Base-by-base conservation (phyloP, 2,329 filamentous ascomycete genomes). In the Penicillium digitatum region DNA sequence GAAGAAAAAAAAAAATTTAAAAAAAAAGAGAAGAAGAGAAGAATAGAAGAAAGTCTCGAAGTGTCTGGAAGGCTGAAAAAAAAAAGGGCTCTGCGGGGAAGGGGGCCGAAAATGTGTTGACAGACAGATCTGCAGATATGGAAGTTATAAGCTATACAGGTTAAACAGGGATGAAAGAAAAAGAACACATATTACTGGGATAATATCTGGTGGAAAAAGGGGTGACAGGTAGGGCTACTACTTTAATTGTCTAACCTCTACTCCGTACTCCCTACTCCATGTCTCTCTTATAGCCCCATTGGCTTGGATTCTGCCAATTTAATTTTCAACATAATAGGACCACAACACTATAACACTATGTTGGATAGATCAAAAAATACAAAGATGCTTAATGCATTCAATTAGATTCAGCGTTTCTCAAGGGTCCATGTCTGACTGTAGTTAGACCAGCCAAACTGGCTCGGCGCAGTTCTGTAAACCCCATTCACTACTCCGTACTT, bases 1-100 rank as follows among this genome's bases (percentile, higher is more conserved):
- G 14, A 48, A 31, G 42, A 45, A 34, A 32, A 40, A 29, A 55
- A 35, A 35, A 32, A 38, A n/a, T n/a, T n/a, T n/a, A 31, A 38
- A 45, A 34, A 32, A 40, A 29, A 55, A 35, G 32, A 32, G 34
- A 29, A 43, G 42, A 31, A 35, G 37, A 39, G 44, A 27, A 18
- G 29, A 44, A 45, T 34, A 37, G n/a, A 38, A 44, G 38, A 43
- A 34, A 35, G 48, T 45, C 32, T 48, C 49, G 24, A 37, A 51
- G 39, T 44, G 49, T 18, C 38, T 52, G 42, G 38, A 39, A 47
- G 38, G 49, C 20, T 27, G 31, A 37, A 39, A 52, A 40, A 46
- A 42, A 50, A 39, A 37, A 56, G 46, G 57, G n/a, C 27, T 45
- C 57, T 57, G 55, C 57, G 61, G 57, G 59, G 59, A 57, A 63